Evolutionary conservation across 1,284 basidiomycete genomes (phyloP), one percentile per base, ranked within the genome.

Genomic region (Rhodofomes roseus): DNA sequence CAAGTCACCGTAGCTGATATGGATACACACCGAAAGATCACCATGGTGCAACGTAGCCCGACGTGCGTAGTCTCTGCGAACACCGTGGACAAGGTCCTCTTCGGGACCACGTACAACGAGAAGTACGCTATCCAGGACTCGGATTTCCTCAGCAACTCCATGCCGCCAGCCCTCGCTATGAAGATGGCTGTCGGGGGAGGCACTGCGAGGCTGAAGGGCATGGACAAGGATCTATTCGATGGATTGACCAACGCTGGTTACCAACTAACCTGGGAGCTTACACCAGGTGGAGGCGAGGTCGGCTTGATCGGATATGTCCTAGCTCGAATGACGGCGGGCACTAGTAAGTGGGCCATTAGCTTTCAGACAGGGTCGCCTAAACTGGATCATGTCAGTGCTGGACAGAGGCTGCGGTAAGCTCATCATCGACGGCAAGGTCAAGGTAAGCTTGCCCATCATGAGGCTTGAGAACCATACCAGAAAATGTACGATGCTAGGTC

Each of bases 401-500:
- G 56, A 57, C 48, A 29, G 14, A 16, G 56, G 56, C 22, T 52
- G 56, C 29, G 56, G 48, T 3, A 31, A 52, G 20, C 48, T 57
- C 12, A 53, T 58, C 23, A 53, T 53, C 14, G 50, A 58, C 37
- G 50, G 48, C 50, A 58, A 58, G 25, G 48, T 58, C 40, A 54
- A 53, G 57, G 57, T 58, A 31, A 20, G 57, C 12, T 22, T 39
- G 34, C 14, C 7, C 37, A 39, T 39, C 34, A 11, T 34, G 4
- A 34, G 31, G 27, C 36, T 11, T 18, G 12, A 36, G 18, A 4
- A 37, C 18, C 2, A 18, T 39, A 4, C 7, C 7, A 9, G 20
- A 20, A 36, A 2, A 59, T 64, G 43, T 55, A 60, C 23, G 62
- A 31, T n/a, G 16, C 18, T 23, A 64, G 56, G 40, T 66, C 29